Base-by-base conservation (phyloP, 1,139 yeast genomes). In the Hansenula lynferdii region DNA sequence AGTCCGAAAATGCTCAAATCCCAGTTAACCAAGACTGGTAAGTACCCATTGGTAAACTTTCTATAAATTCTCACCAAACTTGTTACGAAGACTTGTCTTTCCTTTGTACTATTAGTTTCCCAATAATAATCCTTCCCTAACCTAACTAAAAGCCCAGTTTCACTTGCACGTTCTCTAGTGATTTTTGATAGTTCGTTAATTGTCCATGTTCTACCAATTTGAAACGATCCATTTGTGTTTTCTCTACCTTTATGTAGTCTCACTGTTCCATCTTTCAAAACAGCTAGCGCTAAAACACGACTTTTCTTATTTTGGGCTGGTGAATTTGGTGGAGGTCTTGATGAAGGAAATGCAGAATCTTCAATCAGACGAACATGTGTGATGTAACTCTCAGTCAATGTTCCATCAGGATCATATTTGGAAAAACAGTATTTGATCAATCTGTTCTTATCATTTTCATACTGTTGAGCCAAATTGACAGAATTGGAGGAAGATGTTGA, bases 151-250 rank as follows among this genome's bases (percentile, higher is more conserved):
- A 90, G 71, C 2, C 89, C 89, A 39, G 74, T 71, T 21, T 65
- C 67, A 2, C 75, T 67, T 5, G 67, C 66, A 0, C 45, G 31
- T 44, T 79, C 84, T 41, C 76, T 70, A 34, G 79, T 77, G 6
- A 90, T 62, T 28, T 62, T 61, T 12, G 69, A 62, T 48, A 92
- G 65, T 49, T 86, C 95, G 43, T 77, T 86, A 54, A 92, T 64
- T 47, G 80, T 82, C 98, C 98, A 92, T 6, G 95, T 83, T 54
- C 96, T 75, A 28, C 98, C 98, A 39, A 92, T 85, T 60, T 90
- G 97, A 54, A 85, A 80, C 4, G 80, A 61, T 3, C 85, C 87
- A 43, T 80, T 80, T 10, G 77, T 70, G 52, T 84, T 85, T 57
- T 76, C 87, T 51, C 95, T 80, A 2, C 95, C 96, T 62, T 92